These are phyloP conservation scores for Plasmodium vivax DNA, from an alignment of 169 alveolate species.

Conservation along the genomic window DNA sequence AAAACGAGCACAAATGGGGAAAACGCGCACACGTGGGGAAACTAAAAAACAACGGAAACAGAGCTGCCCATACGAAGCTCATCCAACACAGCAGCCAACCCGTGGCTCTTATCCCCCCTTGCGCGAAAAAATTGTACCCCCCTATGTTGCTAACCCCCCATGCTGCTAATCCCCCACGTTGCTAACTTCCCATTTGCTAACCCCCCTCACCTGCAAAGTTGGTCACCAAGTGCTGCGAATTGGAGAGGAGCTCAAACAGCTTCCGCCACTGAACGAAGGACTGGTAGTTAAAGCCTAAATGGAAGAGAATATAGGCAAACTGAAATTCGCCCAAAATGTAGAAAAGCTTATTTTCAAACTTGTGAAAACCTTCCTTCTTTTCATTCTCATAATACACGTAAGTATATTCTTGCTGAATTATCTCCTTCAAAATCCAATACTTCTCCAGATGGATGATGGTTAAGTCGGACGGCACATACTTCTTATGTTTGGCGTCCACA, in stretches of 20 bases:
- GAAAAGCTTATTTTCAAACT: conserved; percentile 65
- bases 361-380: conserved; percentile 31
- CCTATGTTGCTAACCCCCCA: no score
- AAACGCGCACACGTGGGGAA: neutral
- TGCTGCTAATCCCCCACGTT: no score
- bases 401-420: conserved; percentile 74
- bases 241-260: conserved; percentile 49
- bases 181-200: neutral
- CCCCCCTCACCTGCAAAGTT: conserved; percentile 30
- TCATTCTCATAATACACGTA: conserved; percentile 69
- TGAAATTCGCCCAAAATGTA: conserved; percentile 74
- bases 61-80: neutral
- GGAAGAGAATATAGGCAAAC: conserved; percentile 68
- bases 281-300: conserved; percentile 65
- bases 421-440: conserved; percentile 70
- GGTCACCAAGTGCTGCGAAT: conserved; percentile 50
- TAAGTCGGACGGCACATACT: conserved; percentile 67
- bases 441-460: conserved; percentile 53
- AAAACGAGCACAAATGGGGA: neutral
- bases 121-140: neutral
- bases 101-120: neutral
- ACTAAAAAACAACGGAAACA: neutral
- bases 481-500: conserved; percentile 34
- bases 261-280: conserved; percentile 73
- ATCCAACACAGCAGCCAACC: neutral